Evolutionary conservation across 805 yeast species (phyloP), one percentile per base, ranked within the genome.

Genomic region (Pichia kluyveri): DNA sequence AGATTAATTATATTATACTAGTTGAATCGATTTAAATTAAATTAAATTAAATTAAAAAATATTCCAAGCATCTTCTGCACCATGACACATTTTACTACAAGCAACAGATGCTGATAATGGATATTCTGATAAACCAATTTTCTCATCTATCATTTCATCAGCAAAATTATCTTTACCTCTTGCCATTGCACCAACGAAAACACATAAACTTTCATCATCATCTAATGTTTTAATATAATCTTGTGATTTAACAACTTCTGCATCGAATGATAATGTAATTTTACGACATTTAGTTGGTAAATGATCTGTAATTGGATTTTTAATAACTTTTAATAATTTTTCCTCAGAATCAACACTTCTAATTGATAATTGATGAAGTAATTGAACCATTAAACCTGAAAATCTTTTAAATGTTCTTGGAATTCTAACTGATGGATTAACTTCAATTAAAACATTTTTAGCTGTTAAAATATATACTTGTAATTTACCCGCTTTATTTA

Each of bases 111-210:
- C 99, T 47, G 96, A 86, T 53, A 93, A 76, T 45, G 99, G 96
- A 66, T 90, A 93, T 60, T 91, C 89, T 36, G 97, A 88, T 49
- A 93, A 82, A 58, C 97, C 97, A 51, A 93, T 84, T 62, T 91
- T 93, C 67, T 93, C 98, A 65, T 93, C 98, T 41, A 91, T 96
- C 61, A 67, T 91, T 67, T 90, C 98, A 66, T 93, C 99, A 26
- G 99, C 99, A 68, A 93, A 93, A 58, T 82, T 89, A 68, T 93
- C 99, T 64, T 84, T 85, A 61, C 99, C 99, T 67, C 97, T 82
- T 19, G 99, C 99, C 96, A 93, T 93, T 42, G 99, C 96, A 63
- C 99, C 99, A 42, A 93, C 97, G 67, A 93, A 93, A 28, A 93
- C 97, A 75, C 99, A 93, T 57, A 93, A 82, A 62, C 96, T 86